Evolutionary conservation across 179 eudicot genomes (phyloP).

Genomic region (Silene coronaria): DNA sequence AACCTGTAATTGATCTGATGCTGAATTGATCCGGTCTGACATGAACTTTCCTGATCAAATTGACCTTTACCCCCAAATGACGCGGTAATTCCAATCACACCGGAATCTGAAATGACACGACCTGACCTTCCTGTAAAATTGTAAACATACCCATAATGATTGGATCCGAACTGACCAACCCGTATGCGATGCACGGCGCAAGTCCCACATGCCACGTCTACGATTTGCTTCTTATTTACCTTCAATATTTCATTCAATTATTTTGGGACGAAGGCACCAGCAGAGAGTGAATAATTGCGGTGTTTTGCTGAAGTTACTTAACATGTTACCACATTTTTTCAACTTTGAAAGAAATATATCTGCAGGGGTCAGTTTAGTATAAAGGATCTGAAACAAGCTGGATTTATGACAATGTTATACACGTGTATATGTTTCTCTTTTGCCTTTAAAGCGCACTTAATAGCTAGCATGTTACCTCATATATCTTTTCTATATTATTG

Average conservation of each 20-base stretch:
- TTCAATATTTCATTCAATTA: not conserved
- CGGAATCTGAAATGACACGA: not conserved
- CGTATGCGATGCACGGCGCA: not conserved
- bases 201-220: not conserved
- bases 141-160: not conserved
- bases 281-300: not conserved
- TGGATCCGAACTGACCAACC: not conserved
- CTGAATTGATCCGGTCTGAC: not conserved
- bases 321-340: not conserved
- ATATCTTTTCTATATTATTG: not conserved
- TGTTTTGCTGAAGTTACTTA: not conserved
- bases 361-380: not conserved
- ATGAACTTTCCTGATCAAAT: not conserved
- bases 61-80: not conserved
- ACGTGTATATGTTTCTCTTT: conserved; percentile 4
- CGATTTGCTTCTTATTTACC: not conserved
- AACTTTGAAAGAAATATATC: not conserved
- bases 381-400: not conserved
- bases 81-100: not conserved
- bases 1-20: not conserved
- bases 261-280: not conserved
- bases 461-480: not conserved
- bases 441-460: not conserved
- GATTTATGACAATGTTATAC: not conserved
- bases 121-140: not conserved